Evolutionary conservation across 257 asterid species (phyloP), one percentile per base, ranked within the genome.

Genomic region (Solanum bulbocastanum): DNA sequence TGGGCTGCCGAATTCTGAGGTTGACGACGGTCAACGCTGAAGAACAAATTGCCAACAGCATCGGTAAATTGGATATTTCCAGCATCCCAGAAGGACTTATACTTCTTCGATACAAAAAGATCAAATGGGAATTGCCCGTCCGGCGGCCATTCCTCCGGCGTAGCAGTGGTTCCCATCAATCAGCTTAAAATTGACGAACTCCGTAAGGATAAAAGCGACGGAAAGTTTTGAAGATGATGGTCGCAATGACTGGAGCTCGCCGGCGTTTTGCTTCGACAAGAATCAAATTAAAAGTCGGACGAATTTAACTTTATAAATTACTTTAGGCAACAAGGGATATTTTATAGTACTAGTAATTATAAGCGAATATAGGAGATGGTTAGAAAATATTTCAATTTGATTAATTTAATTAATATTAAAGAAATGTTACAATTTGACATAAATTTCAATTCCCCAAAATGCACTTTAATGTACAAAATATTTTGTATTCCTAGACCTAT

Each of bases 91-190:
- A 92, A 72, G 10, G 86, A 84, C 60, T 89, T 86, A 12, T 73
- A 89, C 27, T 94, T 93, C 95, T 97, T 97, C 39, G 94, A 90
- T 27, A 97, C 94, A 60, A 96, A 96, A 52, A 93, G 94, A 94
- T 97, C 99, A 79, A 92, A 84, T 5, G 99, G 98, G 87, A 97
- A 93, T 85, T 60, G 86, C 30, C 42, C 15, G 22, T 86, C 83
- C n/a, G 58, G 89, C 46, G 74, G 88, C 66, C 56, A 39, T 69
- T 91, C 93, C 8, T 74, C 88, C 12, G 87, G 83, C 74, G 83
- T 25, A 72, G 85, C 10, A 84, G 94, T 88, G 87, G 42, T 87
- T 62, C 85, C 95, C 89, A 90, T 90, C 84, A 46, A 18, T 49
- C 72, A 22, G 62, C 62, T 76, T 5, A 75, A 75, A 30, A 71